Evolutionary conservation across 2,329 filamentous ascomycete species (phyloP).

Genomic region (Magnaporthiopsis incrustans): DNA sequence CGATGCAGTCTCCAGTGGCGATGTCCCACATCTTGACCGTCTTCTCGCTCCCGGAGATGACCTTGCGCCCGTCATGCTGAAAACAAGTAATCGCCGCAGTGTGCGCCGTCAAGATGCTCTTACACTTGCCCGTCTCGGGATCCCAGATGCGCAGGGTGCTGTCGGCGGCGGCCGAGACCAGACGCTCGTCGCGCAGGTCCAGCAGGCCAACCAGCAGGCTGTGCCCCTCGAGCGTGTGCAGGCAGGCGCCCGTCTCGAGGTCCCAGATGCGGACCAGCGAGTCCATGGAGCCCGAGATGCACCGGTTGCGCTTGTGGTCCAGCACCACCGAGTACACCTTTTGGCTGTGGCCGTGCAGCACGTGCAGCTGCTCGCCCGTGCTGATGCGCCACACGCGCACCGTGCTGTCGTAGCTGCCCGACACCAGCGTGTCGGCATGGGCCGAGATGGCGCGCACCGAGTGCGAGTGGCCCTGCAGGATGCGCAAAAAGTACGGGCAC

Average conservation of each 20-base stretch:
- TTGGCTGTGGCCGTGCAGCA: slow-evolving; percentile 76
- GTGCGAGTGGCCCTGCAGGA: slow-evolving; percentile 77
- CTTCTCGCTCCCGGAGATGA: slow-evolving; percentile 91
- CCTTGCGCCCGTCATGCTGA: slow-evolving; percentile 93
- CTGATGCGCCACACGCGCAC: slow-evolving; percentile 97
- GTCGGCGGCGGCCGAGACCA: slow-evolving; percentile 92
- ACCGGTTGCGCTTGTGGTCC: slow-evolving; percentile 84
- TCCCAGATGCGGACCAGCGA: slow-evolving; percentile 98
- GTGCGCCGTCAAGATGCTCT: slow-evolving; percentile 82
- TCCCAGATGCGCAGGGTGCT: slow-evolving; percentile 96
- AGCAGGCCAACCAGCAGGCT: slow-evolving; percentile 85
- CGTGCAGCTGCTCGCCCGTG: slow-evolving; percentile 79
- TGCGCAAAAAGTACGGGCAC: slow-evolving; percentile 91
- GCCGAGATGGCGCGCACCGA: slow-evolving; percentile 95
- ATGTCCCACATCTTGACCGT: slow-evolving; percentile 99
- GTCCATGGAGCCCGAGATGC: slow-evolving; percentile 98
- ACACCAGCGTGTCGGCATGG: slow-evolving; percentile 90
- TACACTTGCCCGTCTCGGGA: slow-evolving; percentile 84
- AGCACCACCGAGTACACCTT: slow-evolving; percentile 98
- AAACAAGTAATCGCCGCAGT: slow-evolving; percentile 98
- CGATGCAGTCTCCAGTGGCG: slow-evolving; percentile 80
- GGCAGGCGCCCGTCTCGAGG: slow-evolving; percentile 71
- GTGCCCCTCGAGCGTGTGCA: slow-evolving; percentile 90
- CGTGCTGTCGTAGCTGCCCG: slow-evolving; percentile 91
- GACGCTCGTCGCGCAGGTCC: slow-evolving; percentile 78